Conservation (phyloP, 1,139 yeast species). For the Kodamaea alishanica region DNA sequence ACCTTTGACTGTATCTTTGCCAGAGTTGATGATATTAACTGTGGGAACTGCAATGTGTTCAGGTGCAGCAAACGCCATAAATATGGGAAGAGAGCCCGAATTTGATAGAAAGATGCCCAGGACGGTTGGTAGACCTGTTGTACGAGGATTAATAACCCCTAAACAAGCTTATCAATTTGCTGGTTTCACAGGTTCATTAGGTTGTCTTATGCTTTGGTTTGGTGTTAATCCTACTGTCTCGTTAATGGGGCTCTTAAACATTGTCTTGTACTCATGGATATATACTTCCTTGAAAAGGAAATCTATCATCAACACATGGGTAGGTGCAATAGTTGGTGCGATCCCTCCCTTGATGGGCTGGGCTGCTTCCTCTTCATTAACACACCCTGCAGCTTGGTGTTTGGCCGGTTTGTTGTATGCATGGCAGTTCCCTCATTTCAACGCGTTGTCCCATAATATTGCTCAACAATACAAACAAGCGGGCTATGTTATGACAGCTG, state of each 20-base stretch:
- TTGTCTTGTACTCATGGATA: conserved; percentile 79
- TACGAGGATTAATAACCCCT: conserved; percentile 73
- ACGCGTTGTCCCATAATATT: conserved; percentile 83
- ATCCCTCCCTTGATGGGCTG: conserved; percentile 99
- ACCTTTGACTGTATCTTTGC: conserved; percentile 71
- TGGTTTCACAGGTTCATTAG: conserved; percentile 63
- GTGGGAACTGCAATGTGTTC: conserved; percentile 85
- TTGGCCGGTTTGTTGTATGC: conserved; percentile 86
- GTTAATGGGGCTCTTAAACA: conserved; percentile 68
- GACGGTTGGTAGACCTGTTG: conserved; percentile 88
- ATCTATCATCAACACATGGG: conserved; percentile 92
- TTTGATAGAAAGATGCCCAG: conserved; percentile 87
- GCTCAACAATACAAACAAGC: conserved; percentile 86
- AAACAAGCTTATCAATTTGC: conserved; percentile 80
- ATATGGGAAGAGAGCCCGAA: conserved; percentile 94
- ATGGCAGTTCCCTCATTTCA: conserved; percentile 99
- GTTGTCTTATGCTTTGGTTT: conserved; percentile 60
- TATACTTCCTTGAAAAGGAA: conserved; percentile 87
- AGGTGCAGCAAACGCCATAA: conserved; percentile 93
- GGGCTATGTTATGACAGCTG: conserved; percentile 95
- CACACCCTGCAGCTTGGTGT: conserved; percentile 94
- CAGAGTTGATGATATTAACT: conserved; percentile 68
- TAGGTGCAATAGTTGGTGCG: conserved; percentile 97
- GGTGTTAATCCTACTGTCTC: conserved; percentile 92
- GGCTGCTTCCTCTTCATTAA: conserved; percentile 86